Base-by-base conservation (phyloP, 2,329 filamentous ascomycete species). In the Colletotrichum tabaci region DNA sequence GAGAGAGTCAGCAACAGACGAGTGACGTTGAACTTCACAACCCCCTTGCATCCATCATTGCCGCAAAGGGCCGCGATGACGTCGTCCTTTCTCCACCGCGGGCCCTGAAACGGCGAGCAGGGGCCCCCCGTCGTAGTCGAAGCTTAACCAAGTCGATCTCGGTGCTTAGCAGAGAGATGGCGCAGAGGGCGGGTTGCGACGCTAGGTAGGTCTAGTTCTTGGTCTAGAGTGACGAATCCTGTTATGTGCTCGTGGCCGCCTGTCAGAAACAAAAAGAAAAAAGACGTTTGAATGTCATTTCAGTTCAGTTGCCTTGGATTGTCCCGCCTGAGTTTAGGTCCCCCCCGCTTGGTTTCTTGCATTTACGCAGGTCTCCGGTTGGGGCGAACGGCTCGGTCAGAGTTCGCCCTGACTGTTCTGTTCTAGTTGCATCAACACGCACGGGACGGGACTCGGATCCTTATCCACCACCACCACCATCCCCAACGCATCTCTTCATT, bases 61-160 rank as follows among this genome's bases (percentile, higher is more conserved):
- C 26, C 23, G 13, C 18, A 61, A 61, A 10, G 57, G 3, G 18
- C 42, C n/a, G 35, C 50, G 57, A 71, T 71, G 68, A 67, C 68
- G 68, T 71, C 44, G 58, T 46, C 21, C 9, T 23, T 38, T 23
- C 46, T 35, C 68, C 64, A 58, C 64, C 64, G 52, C 64, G 64
- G 30, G 68, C 68, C 67, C 42, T 71, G 68, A 67, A 71, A 71
- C 68, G 30, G 64, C 50, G 57, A 42, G 44, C 63, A 52, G 64
- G 68, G 64, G 46, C 38, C 64, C 30, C 56, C 18, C 44, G 68
- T 30, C n/a, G 44, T 67, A 15, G 68, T 47, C 57, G 57, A 67
- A 67, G 68, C 64, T 71, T 71, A 62, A 53, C 47, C 55, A 30
- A 16, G 49, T 23, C 47, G 35, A 68, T 55, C 65, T 21, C 18